phyloP scores from a whole-genome alignment of 768 basidiomycete genomes.

The Xerocomellus dryophilus region DNA sequence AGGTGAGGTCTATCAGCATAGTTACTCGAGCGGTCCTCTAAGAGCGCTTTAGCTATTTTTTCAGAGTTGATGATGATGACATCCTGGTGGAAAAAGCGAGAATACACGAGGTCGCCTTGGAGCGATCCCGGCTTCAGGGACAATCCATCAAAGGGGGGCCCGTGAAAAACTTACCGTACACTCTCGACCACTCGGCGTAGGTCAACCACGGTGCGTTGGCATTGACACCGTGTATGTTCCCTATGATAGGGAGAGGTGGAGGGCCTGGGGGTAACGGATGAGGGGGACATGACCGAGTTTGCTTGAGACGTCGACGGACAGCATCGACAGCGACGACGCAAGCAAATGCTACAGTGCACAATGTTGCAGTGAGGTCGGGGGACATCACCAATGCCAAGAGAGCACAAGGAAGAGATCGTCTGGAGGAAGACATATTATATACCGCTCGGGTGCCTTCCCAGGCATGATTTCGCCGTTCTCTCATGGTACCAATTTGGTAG shows the following conservation, averaged over 20 bases:
- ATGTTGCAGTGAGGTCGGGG: neutral
- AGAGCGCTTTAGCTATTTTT: conserved; percentile 10
- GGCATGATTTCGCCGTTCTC: neutral
- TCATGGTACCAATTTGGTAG: neutral
- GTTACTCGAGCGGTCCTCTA: conserved; percentile 19
- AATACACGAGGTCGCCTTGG: conserved; percentile 15
- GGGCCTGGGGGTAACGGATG: conserved; percentile 13
- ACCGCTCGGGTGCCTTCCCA: neutral
- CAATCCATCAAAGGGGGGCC: neutral
- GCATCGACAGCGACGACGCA: neutral
- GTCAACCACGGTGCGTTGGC: conserved; percentile 11
- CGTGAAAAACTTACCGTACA: conserved; percentile 1
- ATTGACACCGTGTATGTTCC: conserved; percentile 12
- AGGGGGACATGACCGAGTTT: neutral
- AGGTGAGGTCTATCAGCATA: conserved; percentile 21
- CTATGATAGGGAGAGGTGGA: conserved; percentile 13
- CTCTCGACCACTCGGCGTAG: conserved; percentile 12
- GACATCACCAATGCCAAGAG: neutral
- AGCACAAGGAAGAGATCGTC: neutral
- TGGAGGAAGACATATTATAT: neutral
- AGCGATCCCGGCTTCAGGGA: neutral
- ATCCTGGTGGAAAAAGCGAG: conserved; percentile 10
- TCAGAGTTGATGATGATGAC: conserved; percentile 15
- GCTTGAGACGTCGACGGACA: neutral
- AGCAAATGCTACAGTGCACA: neutral